A percentile compares a stretch with the other conserved stretches of the same genome.
Evolutionary conservation across 768 basidiomycete species (phyloP).

Genomic region (Termitomyces sp.): DNA sequence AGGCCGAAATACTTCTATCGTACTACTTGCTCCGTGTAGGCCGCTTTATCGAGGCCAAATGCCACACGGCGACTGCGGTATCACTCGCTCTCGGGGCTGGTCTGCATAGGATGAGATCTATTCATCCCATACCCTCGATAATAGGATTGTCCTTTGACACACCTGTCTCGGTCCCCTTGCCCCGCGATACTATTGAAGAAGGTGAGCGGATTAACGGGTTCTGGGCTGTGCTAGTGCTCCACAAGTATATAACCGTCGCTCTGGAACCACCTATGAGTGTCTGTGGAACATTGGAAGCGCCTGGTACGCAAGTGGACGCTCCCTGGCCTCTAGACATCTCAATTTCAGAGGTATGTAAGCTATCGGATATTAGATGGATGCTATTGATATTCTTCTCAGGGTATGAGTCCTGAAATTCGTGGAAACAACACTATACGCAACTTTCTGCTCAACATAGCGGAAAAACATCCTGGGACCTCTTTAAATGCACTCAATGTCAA

Average conservation of each 20-base stretch:
- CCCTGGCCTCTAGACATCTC: slow-evolving; percentile 49
- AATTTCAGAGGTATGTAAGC: slow-evolving; percentile 30
- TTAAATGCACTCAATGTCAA: slow-evolving; percentile 46
- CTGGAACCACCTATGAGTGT: slow-evolving; percentile 52
- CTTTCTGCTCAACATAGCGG: slow-evolving; percentile 39
- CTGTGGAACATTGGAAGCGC: slow-evolving; percentile 50
- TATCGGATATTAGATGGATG: slow-evolving; percentile 11
- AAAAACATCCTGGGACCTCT: slow-evolving; percentile 32
- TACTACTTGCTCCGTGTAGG: slow-evolving; percentile 64
- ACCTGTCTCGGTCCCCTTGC: slow-evolving; percentile 39
- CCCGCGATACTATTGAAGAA: slow-evolving; percentile 48
- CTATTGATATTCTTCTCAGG: slow-evolving; percentile 27
- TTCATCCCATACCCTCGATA: slow-evolving; percentile 30
- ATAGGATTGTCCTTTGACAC: slow-evolving; percentile 39
- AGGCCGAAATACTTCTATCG: slow-evolving; percentile 62
- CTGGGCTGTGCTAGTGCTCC: slow-evolving; percentile 59
- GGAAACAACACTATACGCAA: slow-evolving; percentile 46
- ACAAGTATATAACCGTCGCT: slow-evolving; percentile 53
- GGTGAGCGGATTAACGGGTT: slow-evolving; percentile 66
- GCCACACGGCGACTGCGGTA: slow-evolving; percentile 51
- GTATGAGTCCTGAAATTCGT: slow-evolving; percentile 40
- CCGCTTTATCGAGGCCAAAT: slow-evolving; percentile 58
- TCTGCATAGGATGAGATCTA: slow-evolving; percentile 44
- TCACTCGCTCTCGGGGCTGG: slow-evolving; percentile 45
- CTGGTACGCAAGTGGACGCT: slow-evolving; percentile 47